Evolutionary conservation across 2,329 filamentous ascomycete genomes (phyloP).

Genomic region (Phaeosphaeriaceae sp.): DNA sequence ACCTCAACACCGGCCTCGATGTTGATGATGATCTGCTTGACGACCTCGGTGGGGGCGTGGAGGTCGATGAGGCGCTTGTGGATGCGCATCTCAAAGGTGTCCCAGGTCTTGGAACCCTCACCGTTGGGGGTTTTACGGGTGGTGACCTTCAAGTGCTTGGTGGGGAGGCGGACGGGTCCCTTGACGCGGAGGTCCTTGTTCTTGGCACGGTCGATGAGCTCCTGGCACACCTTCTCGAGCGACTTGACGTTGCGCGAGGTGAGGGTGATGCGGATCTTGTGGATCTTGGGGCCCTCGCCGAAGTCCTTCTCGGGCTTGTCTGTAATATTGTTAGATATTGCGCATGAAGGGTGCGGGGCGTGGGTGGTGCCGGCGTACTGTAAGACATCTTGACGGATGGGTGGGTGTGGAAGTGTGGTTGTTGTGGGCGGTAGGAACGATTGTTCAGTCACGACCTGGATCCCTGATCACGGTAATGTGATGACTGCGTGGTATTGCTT

Average conservation of each 20-base stretch:
- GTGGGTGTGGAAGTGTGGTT: constrained; percentile 22
- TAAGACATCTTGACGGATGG: constrained; percentile 39
- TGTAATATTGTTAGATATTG: constrained; percentile 20
- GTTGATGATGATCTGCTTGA: constrained; percentile 97
- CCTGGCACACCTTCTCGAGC: constrained; percentile 88
- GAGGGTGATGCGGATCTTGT: constrained; percentile 98
- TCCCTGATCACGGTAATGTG: constrained; percentile 59
- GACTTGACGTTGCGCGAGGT: constrained; percentile 92
- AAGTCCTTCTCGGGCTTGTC: constrained; percentile 92
- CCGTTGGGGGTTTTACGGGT: constrained; percentile 99
- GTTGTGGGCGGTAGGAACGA: constrained; percentile 25
- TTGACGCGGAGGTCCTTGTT: constrained; percentile 98
- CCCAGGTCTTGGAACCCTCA: constrained; percentile 99
- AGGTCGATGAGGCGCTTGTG: constrained; percentile 99
- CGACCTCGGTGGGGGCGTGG: constrained; percentile 95
- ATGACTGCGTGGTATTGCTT: constrained; percentile 54
- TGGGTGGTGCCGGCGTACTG: constrained; percentile 26
- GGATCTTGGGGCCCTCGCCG: constrained; percentile 91
- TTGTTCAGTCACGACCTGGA: constrained; percentile 57
- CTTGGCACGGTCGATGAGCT: constrained; percentile 98
- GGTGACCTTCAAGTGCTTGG: constrained; percentile 95
- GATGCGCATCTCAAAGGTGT: constrained; percentile 98
- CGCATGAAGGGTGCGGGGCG: background rate
- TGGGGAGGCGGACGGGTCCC: constrained; percentile 96
- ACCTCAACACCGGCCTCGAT: constrained; percentile 94